Percentiles rank a stretch among this genome's conserved stretches.
Conservation (phyloP, 2,329 filamentous ascomycete genomes). For the Diplodia scrobiculata region DNA sequence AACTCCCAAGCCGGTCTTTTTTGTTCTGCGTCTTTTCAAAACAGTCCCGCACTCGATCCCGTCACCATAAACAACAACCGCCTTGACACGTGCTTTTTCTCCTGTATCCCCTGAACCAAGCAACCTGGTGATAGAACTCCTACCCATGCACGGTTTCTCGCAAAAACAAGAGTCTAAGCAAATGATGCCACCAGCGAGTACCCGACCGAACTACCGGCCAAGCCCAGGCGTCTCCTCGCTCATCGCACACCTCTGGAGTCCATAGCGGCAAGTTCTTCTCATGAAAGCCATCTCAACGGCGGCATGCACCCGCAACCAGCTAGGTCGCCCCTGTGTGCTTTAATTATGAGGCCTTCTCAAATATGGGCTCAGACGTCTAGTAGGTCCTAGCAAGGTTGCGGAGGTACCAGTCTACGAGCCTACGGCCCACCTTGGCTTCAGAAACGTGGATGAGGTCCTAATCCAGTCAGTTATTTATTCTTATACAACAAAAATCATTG, state of each 20-base stretch:
- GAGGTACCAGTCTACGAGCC: constrained; percentile 98
- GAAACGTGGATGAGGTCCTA: constrained; percentile 97
- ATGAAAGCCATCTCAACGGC: not conserved
- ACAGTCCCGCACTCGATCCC: not conserved
- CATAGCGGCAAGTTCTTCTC: not conserved
- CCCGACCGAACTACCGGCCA: not conserved
- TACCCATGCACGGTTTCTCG: constrained; percentile 6
- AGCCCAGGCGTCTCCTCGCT: not conserved
- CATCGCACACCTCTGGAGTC: not conserved
- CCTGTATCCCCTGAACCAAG: not conserved
- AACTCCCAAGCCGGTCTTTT: constrained; percentile 1
- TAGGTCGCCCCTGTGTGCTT: not conserved
- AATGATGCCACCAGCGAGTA: not conserved
- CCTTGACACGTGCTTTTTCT: constrained; percentile 1
- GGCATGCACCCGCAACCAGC: not conserved
- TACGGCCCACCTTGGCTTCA: constrained; percentile 95
- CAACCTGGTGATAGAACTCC: constrained; percentile 10
- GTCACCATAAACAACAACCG: not conserved
- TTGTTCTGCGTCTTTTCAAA: not conserved
- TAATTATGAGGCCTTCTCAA: not conserved
- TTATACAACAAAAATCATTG: not conserved
- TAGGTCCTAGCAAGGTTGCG: constrained; percentile 95
- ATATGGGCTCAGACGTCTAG: constrained; percentile 51
- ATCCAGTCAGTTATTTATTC: constrained; percentile 33
- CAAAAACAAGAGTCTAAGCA: constrained; percentile 10